Percentiles rank a stretch among this genome's conserved stretches.
Conservation (phyloP, 352 stramenopile species). For the Salisapilia sapeloensis region DNA sequence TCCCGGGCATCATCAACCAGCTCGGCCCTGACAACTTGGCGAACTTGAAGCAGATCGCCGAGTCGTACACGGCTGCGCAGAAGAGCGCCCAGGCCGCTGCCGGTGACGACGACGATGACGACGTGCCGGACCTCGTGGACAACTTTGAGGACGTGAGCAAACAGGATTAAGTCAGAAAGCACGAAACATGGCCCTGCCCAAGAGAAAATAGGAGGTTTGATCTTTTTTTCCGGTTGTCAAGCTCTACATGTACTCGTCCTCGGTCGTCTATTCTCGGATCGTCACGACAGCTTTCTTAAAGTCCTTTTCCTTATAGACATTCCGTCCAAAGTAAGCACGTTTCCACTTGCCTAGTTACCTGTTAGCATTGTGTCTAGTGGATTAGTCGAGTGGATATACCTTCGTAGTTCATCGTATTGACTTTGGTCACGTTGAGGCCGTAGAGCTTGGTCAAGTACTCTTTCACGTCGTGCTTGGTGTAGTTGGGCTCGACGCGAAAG, state of each 20-base stretch:
- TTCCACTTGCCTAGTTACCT: slow-evolving; percentile 83
- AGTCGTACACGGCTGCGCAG: slow-evolving; percentile 69
- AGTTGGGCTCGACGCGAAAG: slow-evolving; percentile 89
- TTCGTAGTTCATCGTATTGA: slow-evolving; percentile 92
- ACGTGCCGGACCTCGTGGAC: slow-evolving; percentile 96
- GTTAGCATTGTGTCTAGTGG: too few relatives aligned
- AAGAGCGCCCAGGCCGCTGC: slow-evolving; percentile 57
- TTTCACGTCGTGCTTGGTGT: slow-evolving; percentile 96
- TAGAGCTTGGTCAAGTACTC: slow-evolving; percentile 97
- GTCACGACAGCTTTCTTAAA: slow-evolving; percentile 88
- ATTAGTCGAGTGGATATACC: slow-evolving; percentile 31
- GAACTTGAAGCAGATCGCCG: slow-evolving; percentile 90
- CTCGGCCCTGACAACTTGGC: slow-evolving; percentile 94
- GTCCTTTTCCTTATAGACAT: slow-evolving; percentile 87
- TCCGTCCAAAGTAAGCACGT: slow-evolving; percentile 60
- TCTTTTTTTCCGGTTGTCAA: slow-evolving; percentile 1
- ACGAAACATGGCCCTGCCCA: slow-evolving; percentile 1
- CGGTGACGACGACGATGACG: slow-evolving; percentile 87
- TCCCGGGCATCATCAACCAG: slow-evolving; percentile 97
- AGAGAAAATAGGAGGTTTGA: slow-evolving; percentile 4
- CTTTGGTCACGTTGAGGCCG: slow-evolving; percentile 85
- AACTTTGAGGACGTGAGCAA: slow-evolving; percentile 97
- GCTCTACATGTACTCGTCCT: neutral
- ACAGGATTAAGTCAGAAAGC: slow-evolving; percentile 59
- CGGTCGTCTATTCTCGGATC: slow-evolving; percentile 69